These are phyloP conservation scores for Ceratobasidium theobromae DNA, from an alignment of 1,284 basidiomycete genomes.

Conservation along the genomic window DNA sequence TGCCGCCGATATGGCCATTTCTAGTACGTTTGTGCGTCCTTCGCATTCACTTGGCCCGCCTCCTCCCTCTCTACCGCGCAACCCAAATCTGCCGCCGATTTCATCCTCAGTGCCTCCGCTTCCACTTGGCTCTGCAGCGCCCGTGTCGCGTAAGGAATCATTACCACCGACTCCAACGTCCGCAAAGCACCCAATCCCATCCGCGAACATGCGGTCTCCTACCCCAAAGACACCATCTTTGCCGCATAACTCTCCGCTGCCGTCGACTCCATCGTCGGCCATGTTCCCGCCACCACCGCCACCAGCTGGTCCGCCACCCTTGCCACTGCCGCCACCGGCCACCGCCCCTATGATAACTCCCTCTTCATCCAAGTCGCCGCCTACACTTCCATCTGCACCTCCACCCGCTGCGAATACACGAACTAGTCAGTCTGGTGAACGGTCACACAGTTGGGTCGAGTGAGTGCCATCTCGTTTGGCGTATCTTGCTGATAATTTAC, in stretches of 20 bases:
- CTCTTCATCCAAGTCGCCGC: background rate
- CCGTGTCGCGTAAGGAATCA: too few species aligned
- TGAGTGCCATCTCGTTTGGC: background rate
- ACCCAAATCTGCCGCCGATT: too few species aligned
- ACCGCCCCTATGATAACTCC: background rate
- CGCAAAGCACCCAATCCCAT: too few species aligned
- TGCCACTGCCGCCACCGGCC: background rate
- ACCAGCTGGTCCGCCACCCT: background rate
- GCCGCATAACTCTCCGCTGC: background rate
- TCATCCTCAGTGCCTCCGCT: background rate
- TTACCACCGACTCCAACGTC: too few species aligned
- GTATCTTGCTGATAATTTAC: background rate
- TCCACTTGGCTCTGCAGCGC: background rate
- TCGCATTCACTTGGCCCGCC: background rate
- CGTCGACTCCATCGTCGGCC: background rate
- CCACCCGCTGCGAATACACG: background rate
- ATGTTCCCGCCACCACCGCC: background rate
- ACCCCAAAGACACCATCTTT: too few species aligned
- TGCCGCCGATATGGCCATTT: background rate
- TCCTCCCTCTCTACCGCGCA: too few species aligned
- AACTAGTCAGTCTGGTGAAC: background rate
- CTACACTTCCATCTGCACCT: background rate
- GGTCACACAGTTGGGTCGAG: slow-evolving; percentile 3
- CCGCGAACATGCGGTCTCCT: too few species aligned
- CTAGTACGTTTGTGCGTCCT: background rate